These are phyloP conservation scores for Garcia nutans DNA, from an alignment of 345 rosid genomes.

Conservation along the genomic window DNA sequence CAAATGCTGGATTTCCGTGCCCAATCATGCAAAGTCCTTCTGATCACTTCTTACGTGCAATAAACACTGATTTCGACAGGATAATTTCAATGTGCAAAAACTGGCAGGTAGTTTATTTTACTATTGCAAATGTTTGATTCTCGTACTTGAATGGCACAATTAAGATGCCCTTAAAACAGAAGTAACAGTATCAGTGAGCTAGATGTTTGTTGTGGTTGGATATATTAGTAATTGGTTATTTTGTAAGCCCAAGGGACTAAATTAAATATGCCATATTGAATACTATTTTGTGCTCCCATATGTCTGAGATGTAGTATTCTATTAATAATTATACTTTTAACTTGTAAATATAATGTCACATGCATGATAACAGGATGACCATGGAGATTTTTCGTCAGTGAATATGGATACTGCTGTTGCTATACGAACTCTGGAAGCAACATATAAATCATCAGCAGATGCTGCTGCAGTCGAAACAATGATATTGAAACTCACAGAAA, in stretches of 20 bases:
- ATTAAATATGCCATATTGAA: neutral
- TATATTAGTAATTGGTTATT: neutral
- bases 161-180: neutral
- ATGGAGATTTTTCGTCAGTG: slow-evolving; percentile 94
- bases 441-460: slow-evolving; percentile 87
- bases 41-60: slow-evolving; percentile 95
- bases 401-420: slow-evolving; percentile 99
- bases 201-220: slow-evolving; percentile 8
- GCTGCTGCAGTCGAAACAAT: slow-evolving; percentile 84
- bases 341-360: neutral
- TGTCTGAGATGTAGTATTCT: neutral
- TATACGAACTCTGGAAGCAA: slow-evolving; percentile 95
- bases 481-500: slow-evolving; percentile 78
- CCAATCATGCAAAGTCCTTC: slow-evolving; percentile 99
- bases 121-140: neutral
- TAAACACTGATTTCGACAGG: slow-evolving; percentile 97
- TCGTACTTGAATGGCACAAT: neutral
- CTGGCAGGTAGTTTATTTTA: slow-evolving; percentile 68
- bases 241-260: neutral
- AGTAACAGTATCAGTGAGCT: neutral
- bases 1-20: slow-evolving; percentile 99
- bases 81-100: slow-evolving; percentile 98
- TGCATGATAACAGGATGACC: slow-evolving; percentile 69
- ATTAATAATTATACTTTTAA: neutral
- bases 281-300: neutral